Evolutionary conservation across 495 filamentous ascomycete genomes (phyloP), one percentile per base, ranked within the genome.

Genomic region (Hypoxylon crocopeplum): DNA sequence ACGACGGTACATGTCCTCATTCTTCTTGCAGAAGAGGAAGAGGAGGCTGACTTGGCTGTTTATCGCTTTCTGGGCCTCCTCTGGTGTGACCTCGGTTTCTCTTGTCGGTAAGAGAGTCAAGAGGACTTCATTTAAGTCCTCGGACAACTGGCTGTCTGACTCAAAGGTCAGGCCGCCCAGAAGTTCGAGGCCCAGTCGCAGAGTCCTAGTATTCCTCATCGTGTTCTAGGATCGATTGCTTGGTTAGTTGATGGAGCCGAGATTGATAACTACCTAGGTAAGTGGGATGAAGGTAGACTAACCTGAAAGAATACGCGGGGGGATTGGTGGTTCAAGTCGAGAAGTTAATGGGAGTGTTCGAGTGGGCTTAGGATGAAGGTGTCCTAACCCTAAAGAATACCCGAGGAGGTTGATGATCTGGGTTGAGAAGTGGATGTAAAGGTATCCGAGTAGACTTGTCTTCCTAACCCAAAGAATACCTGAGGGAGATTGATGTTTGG

Each of bases 1-100:
- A 13, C 55, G 61, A 17, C 21, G 13, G 27, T 64, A 64, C 12
- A 50, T 48, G 17, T 64, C 61, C 7, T 55, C 24, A 11, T 22
- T 19, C n/a, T 13, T 21, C 12, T 33, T 7, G 16, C 45, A 55
- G 17, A 36, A 3, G 25, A 40, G 13, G 21, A 64, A 55, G 7
- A 45, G 10, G 4, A 25, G 24, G 1, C 4, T 22, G 15, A 64
- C 19, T 16, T 2, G 29, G 22, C 17, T 10, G 8, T 5, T 10
- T n/a, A 64, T 46, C 1, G 1, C 3, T 3, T 39, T n/a, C 12
- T 11, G 19, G 38, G 22, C 37, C 7, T 39, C 30, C 1, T 50
- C 49, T 32, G 45, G 37, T 19, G 40, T 52, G 3, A 11, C 15
- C 1, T 47, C 11, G n/a, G 3, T 11, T 13, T 8, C 12, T 7